Evolutionary conservation across 208 protist species (phyloP), one percentile per base, ranked within the genome.

Genomic region (Trypanosoma conorhini): DNA sequence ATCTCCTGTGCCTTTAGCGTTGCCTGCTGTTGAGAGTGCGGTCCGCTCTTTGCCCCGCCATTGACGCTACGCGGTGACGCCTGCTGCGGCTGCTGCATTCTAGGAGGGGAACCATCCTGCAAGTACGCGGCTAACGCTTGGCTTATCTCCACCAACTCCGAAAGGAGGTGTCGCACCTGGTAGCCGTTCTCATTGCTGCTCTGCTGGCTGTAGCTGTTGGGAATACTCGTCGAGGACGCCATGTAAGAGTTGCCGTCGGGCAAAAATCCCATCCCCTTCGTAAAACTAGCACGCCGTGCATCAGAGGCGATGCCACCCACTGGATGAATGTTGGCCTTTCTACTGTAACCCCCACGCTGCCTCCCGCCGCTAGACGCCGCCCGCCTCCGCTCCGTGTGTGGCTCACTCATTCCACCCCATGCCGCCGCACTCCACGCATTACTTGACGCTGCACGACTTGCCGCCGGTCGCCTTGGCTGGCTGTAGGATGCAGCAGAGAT

Each of bases 1-100:
- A 93, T 95, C 33, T 93, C 87, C 35, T 91, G 82, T 33, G 81
- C 82, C 76, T 89, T 89, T 51, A 95, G 76, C 22, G 63, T 76
- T 0, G 72, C 81, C 60, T 89, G 77, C 58, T 86, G 72, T 46
- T 79, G 46, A 10, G 48, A 30, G 62, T 13, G n/a, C 0, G 22
- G 35, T 5, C 31, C 19, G 9, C 13, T 56, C 22, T 1, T 46
- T 19, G 30, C 44, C 51, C 51, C 64, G 7, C 54, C 28, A 7
- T 10, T 33, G 24, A 22, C 21, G 10, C 1, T 30, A 44, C n/a
- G n/a, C n/a, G 12, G 40, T 19, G 5, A 38, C 42, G 30, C 24
- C 5, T 56, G 24, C 31, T 44, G 52, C 22, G 22, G 54, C 9
- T 44, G 65, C 31, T 56, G 55, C 26, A 24, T 12, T 26, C 67